These are phyloP conservation scores for Beauveria scarabaeidicola DNA, from an alignment of 2,329 filamentous ascomycete genomes.

Conservation along the genomic window DNA sequence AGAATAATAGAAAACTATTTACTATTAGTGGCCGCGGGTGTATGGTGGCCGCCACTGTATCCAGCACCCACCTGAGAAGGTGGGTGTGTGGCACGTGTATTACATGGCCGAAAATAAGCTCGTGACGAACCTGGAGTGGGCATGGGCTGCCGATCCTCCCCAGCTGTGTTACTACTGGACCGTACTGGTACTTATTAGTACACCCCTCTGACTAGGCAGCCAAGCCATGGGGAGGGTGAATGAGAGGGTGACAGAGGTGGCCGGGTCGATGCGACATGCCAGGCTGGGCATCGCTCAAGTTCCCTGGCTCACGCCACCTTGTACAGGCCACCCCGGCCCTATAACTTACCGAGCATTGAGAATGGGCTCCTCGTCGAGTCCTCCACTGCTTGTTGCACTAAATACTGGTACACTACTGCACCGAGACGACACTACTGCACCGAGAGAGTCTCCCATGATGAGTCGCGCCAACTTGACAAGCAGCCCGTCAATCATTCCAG, in stretches of 20 bases:
- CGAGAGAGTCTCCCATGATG: neutral
- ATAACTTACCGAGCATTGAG: neutral
- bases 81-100: too few relatives aligned
- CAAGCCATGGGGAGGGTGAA: too few relatives aligned
- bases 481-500: neutral
- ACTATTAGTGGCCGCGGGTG: too few relatives aligned
- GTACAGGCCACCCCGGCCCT: neutral
- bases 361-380: neutral
- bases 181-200: neutral
- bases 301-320: slow-evolving; percentile 4
- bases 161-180: too few relatives aligned
- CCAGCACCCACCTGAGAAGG: too few relatives aligned
- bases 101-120: slow-evolving; percentile 1
- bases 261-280: slow-evolving; percentile 9
- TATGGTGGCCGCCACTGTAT: too few relatives aligned
- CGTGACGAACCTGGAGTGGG: slow-evolving; percentile 1
- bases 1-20: too few relatives aligned
- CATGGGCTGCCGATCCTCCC: slow-evolving; percentile 8
- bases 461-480: neutral
- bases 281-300: slow-evolving; percentile 4
- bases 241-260: neutral
- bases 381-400: neutral
- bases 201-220: too few relatives aligned
- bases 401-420: neutral
- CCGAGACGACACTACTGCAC: neutral